Conservation (phyloP, 1,139 yeast species). For the Suhomyces guaymorum region DNA sequence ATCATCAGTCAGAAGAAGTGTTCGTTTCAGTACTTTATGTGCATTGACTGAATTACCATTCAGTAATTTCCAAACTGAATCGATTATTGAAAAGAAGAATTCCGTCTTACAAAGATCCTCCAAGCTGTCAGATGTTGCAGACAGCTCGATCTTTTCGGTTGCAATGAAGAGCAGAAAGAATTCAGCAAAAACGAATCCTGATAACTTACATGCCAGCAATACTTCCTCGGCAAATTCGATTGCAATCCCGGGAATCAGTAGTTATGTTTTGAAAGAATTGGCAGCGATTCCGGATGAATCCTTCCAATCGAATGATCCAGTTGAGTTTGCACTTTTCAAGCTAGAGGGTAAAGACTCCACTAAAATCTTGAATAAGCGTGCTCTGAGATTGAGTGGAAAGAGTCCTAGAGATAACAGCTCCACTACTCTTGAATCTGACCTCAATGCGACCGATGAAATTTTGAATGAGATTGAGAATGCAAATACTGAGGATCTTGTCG, state of each 20-base stretch:
- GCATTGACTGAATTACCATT: constrained; percentile 49
- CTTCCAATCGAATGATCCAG: constrained; percentile 57
- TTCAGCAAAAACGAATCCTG: constrained; percentile 19
- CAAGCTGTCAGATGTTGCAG: constrained; percentile 33
- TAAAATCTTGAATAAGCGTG: constrained; percentile 2
- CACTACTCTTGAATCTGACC: constrained; percentile 3
- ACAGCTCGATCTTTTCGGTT: constrained; percentile 41
- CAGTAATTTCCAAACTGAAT: constrained; percentile 23
- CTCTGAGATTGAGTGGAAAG: neutral
- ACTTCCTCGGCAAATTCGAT: constrained; percentile 34
- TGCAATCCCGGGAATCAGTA: constrained; percentile 64
- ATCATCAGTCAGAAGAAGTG: constrained; percentile 32
- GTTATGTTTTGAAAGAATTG: constrained; percentile 62
- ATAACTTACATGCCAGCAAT: constrained; percentile 14
- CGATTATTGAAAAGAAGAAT: constrained; percentile 11
- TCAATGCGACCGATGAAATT: constrained; percentile 36
- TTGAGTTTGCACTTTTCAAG: constrained; percentile 72
- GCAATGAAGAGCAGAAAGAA: constrained; percentile 25
- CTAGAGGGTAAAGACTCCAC: constrained; percentile 62
- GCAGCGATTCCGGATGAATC: constrained; percentile 83
- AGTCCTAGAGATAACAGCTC: constrained; percentile 6
- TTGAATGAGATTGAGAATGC: constrained; percentile 46
- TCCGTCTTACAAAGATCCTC: constrained; percentile 16
- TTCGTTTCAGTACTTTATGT: constrained; percentile 39
- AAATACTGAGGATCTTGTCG: constrained; percentile 36